Conservation (phyloP, 176 grass and related monocot genomes). For the Eragrostis nindensis region DNA sequence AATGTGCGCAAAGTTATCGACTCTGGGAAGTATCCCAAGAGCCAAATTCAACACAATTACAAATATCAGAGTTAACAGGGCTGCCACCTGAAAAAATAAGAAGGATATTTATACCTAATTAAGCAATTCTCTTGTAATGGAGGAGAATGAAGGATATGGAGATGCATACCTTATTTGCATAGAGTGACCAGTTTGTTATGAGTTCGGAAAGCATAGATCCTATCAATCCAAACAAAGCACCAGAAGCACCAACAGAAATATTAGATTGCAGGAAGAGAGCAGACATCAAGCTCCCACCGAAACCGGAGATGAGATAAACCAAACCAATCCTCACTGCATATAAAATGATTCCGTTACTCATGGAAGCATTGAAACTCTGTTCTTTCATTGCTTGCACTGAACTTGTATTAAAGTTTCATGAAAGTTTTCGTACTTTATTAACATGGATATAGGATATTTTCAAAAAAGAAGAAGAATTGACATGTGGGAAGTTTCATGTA, state of each 20-base stretch:
- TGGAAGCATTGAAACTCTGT: neutral
- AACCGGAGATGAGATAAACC: conserved; percentile 76
- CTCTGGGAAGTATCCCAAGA: conserved; percentile 72
- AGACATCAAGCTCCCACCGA: conserved; percentile 84
- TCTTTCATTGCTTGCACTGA: neutral
- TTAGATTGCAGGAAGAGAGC: conserved; percentile 73
- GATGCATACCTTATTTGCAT: conserved; percentile 77
- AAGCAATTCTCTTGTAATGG: neutral
- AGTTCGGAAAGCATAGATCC: conserved; percentile 96
- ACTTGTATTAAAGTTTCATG: neutral
- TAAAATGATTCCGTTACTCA: conserved; percentile 6
- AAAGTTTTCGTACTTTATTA: no score
- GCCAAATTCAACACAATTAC: conserved; percentile 76
- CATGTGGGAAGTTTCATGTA: no score
- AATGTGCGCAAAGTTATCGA: conserved; percentile 97
- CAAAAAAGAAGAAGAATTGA: no score
- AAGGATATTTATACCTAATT: conserved; percentile 6
- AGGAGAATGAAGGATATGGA: neutral
- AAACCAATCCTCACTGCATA: conserved; percentile 67
- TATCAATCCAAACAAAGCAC: conserved; percentile 87
- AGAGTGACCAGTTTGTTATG: conserved; percentile 91
- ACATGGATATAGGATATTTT: no score
- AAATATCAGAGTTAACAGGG: conserved; percentile 57
- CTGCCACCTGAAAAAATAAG: conserved; percentile 59
- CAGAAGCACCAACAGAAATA: conserved; percentile 89